A percentile compares a stretch with the other conserved stretches of the same genome.
phyloP scores from a whole-genome alignment of 331 rosid genomes.

The Malus hybrid region DNA sequence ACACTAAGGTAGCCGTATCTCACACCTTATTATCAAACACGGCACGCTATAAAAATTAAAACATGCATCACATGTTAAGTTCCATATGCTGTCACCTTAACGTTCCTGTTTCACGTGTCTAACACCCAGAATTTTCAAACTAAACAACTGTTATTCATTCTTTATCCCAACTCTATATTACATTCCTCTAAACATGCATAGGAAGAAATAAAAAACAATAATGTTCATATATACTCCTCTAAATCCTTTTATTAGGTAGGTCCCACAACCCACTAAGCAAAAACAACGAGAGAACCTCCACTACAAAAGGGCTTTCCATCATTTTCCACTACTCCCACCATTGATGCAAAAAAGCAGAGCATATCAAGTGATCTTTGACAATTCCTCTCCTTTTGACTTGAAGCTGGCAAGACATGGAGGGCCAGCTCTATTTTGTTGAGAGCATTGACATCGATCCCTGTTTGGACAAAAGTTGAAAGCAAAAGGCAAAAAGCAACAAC shows the following conservation, averaged over 20 bases:
- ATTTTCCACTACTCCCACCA: constrained; percentile 70
- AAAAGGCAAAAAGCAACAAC: constrained; percentile 28
- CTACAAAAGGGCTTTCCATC: constrained; percentile 56
- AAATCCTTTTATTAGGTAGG: constrained; percentile 25
- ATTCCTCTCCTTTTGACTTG: constrained; percentile 41
- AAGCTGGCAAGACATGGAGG: constrained; percentile 47
- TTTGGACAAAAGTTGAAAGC: constrained; percentile 47
- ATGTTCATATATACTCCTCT: constrained; percentile 21
- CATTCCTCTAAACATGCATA: constrained; percentile 37
- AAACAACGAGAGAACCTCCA: constrained; percentile 32
- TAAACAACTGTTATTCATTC: constrained; percentile 44
- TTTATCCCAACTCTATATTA: constrained; percentile 24
- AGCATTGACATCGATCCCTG: constrained; percentile 62
- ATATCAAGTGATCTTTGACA: constrained; percentile 68
- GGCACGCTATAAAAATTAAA: too few relatives aligned
- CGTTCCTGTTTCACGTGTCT: too few relatives aligned
- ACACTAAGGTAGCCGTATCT: too few relatives aligned
- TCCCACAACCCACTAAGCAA: constrained; percentile 80
- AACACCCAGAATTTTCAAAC: constrained; percentile 12
- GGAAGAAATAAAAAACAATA: background rate
- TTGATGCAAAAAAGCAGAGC: constrained; percentile 45
- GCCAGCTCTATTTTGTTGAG: constrained; percentile 32
- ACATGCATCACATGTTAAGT: too few relatives aligned
- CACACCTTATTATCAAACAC: too few relatives aligned
- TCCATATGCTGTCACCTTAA: too few relatives aligned